Evolutionary conservation across 2,329 filamentous ascomycete species (phyloP), one percentile per base, ranked within the genome.

Genomic region (Xenoacremonium recifei): DNA sequence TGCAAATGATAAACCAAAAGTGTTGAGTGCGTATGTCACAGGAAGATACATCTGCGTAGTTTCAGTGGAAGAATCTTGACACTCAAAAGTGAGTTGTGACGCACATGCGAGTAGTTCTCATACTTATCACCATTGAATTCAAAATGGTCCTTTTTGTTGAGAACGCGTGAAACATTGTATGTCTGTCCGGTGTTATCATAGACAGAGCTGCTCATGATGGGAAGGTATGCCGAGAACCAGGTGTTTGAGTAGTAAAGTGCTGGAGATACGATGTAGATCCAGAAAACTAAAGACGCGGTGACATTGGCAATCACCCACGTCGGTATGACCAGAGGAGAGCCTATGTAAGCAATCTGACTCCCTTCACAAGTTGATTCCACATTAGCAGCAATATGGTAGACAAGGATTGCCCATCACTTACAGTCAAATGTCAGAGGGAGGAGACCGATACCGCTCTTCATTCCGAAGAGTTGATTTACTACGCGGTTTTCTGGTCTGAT

Each of bases 211-310:
- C 70, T 73, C 18, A 73, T 69, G 25, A 79, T 64, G 0, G 77
- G 77, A 11, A 80, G 58, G 38, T 78, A 76, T 1, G 73, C 69
- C 0, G 75, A 73, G 39, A 69, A 64, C 72, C 72, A 76, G 0
- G 68, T 72, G 49, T 74, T 74, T 3, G 66, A 67, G 44, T 73
- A 75, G 55, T 73, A 73, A 1, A 75, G 45, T 1, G 65, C 69
- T 0, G 69, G 69, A 1, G 64, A 67, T 3, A 72, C 63, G 23
- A 73, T 65, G 48, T 66, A 65, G 37, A 75, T 64, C 63, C 69
- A 71, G 40, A 73, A 72, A 34, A 76, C 73, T 5, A 75, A 64
- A 36, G 45, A 73, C 47, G 42, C 71, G 54, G 74, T 60, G 12
- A 74, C 69, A 15, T 76, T 77, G 6, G 68, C 58, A 27, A 73